A percentile compares a stretch with the other conserved stretches of the same genome.
Conservation (phyloP, 1,284 basidiomycete species). For the Ganoderma sinense region DNA sequence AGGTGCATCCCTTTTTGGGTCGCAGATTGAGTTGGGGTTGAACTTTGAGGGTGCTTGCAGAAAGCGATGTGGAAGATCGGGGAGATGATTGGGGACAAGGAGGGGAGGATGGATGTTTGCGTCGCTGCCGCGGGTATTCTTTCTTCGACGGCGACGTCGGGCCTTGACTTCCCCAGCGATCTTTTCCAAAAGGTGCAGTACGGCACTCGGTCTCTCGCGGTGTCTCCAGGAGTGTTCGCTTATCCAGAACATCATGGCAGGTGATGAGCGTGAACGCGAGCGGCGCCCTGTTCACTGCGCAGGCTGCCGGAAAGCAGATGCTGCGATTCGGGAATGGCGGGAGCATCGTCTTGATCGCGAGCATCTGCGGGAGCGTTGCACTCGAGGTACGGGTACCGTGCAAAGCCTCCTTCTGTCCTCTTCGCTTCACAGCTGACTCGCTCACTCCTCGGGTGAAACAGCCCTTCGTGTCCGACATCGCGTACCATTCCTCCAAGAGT, state of each 20-base stretch:
- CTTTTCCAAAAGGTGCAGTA: slow-evolving; percentile 71
- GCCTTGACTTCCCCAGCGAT: slow-evolving; percentile 53
- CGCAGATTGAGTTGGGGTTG: too few relatives aligned
- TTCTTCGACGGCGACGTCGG: slow-evolving; percentile 48
- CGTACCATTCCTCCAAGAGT: slow-evolving; percentile 85
- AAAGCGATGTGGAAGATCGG: slow-evolving; percentile 59
- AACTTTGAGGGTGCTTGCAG: background rate
- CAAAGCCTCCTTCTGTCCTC: background rate
- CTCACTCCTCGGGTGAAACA: background rate
- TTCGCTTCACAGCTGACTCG: background rate
- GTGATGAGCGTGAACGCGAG: slow-evolving; percentile 80
- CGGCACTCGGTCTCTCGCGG: slow-evolving; percentile 20
- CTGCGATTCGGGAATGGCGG: slow-evolving; percentile 71
- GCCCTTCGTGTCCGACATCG: slow-evolving; percentile 40
- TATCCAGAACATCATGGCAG: slow-evolving; percentile 39
- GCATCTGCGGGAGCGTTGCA: slow-evolving; percentile 85
- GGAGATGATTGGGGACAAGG: slow-evolving; percentile 62
- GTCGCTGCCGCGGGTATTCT: slow-evolving; percentile 72
- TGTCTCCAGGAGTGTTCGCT: background rate
- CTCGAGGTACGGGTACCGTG: slow-evolving; percentile 46
- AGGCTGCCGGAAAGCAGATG: slow-evolving; percentile 83
- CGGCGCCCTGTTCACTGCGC: slow-evolving; percentile 80
- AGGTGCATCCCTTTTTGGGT: background rate
- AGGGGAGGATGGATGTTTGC: slow-evolving; percentile 75
- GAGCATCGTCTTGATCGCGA: slow-evolving; percentile 85